Evolutionary conservation across 192 early-diverging fungal species (phyloP), one percentile per base, ranked within the genome.

Genomic region (Nowakowskiella sp.): DNA sequence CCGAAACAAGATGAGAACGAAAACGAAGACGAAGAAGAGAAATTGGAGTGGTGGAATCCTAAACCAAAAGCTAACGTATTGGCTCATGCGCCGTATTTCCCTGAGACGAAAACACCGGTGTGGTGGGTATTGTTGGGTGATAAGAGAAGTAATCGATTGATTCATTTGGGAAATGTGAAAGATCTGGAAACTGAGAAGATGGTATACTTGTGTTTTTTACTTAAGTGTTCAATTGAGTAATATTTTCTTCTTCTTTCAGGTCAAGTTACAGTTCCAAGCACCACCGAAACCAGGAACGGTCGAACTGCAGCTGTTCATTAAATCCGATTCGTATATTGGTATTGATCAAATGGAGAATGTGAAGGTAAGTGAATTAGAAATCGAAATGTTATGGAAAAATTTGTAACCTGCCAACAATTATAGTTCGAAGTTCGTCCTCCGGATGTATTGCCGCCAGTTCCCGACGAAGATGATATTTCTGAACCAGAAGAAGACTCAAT

Each of bases 401-500:
- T 21, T 2, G 29, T 60, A 1, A 2, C 7, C 10, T 58, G 29
- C 23, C 2, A 16, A n/a, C 57, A 9, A 16, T 31, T 61, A 16
- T 42, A 60, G 66, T 31, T 66, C 6, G 51, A 55, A 4, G 87
- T 92, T 6, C 71, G 81, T 31, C 78, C 85, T 43, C 74, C 82
- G 3, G 70, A 88, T 6, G 75, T 74, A 25, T 77, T 88, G 28
- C 86, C 91, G 25, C 62, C 77, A n/a, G 80, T 81, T 50, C 71
- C 84, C 3, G 86, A 90, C 3, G 90, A 94, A 31, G 93, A 95
- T 60, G 87, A 91, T 48, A 97, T 97, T 49, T 91, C 89, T 13
- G 95, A 97, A 57, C 92, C 93, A 28, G 95, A 94, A 47, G 91
- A 93, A 46, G 90, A 95, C 67, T 86, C 86, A 29, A 84, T 97